Conservation (phyloP, 805 yeast genomes). For the Brettanomyces naardenensis region DNA sequence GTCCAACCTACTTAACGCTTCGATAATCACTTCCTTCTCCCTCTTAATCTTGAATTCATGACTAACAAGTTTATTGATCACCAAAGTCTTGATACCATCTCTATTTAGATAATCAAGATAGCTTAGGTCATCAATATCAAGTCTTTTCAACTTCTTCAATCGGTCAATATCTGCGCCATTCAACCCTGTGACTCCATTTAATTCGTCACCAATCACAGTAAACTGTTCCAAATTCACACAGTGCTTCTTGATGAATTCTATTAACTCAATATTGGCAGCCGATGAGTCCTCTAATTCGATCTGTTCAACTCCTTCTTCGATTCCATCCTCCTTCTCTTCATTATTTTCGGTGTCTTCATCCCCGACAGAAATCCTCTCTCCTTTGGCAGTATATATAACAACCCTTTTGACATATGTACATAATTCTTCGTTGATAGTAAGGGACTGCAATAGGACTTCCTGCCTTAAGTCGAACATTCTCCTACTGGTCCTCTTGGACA, state of each 20-base stretch:
- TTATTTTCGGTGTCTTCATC: background rate
- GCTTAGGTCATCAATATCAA: slow-evolving; percentile 7
- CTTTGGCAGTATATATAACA: slow-evolving; percentile 17
- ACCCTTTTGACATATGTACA: slow-evolving; percentile 27
- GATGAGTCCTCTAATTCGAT: background rate
- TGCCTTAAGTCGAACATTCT: slow-evolving; percentile 31
- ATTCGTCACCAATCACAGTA: background rate
- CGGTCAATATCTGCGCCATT: slow-evolving; percentile 1
- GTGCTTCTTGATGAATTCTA: slow-evolving; percentile 3
- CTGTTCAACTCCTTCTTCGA: background rate
- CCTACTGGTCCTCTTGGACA: slow-evolving; percentile 29
- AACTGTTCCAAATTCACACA: slow-evolving; percentile 10
- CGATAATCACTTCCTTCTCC: background rate
- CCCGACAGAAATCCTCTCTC: background rate
- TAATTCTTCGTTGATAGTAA: slow-evolving; percentile 28
- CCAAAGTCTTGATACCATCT: background rate
- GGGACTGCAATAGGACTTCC: slow-evolving; percentile 30
- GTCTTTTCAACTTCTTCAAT: slow-evolving; percentile 3
- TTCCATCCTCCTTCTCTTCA: background rate
- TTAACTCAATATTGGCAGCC: slow-evolving; percentile 2
- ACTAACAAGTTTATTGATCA: background rate
- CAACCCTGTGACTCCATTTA: background rate
- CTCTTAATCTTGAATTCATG: background rate
- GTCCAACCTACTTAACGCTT: slow-evolving; percentile 5
- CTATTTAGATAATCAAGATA: slow-evolving; percentile 3